Evolutionary conservation across 495 filamentous ascomycete genomes (phyloP), one percentile per base, ranked within the genome.

Genomic region (Sphaerosporella brunnea): DNA sequence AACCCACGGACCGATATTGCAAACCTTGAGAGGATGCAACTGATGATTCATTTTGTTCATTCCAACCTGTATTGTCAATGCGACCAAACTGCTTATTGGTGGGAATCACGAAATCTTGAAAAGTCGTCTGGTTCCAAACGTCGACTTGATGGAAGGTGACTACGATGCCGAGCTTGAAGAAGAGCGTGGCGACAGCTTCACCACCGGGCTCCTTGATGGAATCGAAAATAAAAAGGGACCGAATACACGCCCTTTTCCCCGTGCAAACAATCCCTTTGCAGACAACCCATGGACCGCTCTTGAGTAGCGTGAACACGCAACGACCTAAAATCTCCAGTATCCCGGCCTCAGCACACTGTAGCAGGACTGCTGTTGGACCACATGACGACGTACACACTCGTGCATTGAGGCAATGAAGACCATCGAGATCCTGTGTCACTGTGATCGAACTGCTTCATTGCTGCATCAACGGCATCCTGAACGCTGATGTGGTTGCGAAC

Each of bases 391-490:
- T 65, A 84, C 80, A 54, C 84, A 74, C 51, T 79, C 81, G 26
- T 77, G 80, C 81, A 85, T 85, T 53, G 78, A 82, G 43, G 80
- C 80, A 39, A 82, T 73, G 45, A 81, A 73, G 54, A 84, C 68
- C 56, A 84, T 79, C 37, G 73, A 77, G 4, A 73, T 73, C 53
- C 65, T 64, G 86, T 79, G 47, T 86, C 74, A 15, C 84, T 67
- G 3, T 72, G 65, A 43, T 73, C 80, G 50, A 78, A 75, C 47
- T 74, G 28, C 21, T 18, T 21, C 23, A 28, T 26, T 21, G 42
- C 47, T 7, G 44, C 65, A 47, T 72, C 65, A 45, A 80, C 76
- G 36, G 80, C 68, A 23, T 70, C 70, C 24, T 73, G 68, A 46
- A 81, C 74, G 15, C 74, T 73, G 20, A 66, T 64, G 4, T 67